phyloP scores from a whole-genome alignment of 495 filamentous ascomycete species.

The Echria macrotheca region DNA sequence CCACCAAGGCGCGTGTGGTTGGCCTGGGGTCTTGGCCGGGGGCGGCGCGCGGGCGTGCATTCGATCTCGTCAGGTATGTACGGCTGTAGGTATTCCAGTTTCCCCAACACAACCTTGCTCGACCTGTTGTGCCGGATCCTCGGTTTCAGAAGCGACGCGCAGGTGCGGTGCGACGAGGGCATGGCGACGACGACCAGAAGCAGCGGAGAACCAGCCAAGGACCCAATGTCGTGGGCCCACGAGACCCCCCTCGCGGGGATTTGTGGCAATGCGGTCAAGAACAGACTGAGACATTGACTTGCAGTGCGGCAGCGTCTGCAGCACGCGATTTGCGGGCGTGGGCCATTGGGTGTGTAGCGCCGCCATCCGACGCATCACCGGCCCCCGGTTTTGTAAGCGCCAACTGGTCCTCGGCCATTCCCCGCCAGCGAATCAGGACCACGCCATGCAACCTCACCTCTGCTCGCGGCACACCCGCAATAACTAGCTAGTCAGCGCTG shows the following conservation, averaged over 20 bases:
- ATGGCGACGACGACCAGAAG: too few species aligned
- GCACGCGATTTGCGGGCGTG: slow-evolving; percentile 39
- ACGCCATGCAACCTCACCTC: slow-evolving; percentile 29
- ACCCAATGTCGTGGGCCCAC: slow-evolving; percentile 40
- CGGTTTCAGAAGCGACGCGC: too few species aligned
- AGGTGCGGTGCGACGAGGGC: too few species aligned
- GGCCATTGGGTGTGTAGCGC: slow-evolving; percentile 36
- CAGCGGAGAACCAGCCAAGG: too few species aligned
- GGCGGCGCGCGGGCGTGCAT: neutral
- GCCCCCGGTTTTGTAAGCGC: slow-evolving; percentile 46
- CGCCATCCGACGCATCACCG: slow-evolving; percentile 41
- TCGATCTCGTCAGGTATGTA: neutral
- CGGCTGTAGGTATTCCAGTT: neutral
- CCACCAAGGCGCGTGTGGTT: slow-evolving; percentile 7
- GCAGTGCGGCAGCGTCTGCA: slow-evolving; percentile 38
- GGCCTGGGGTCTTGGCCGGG: too few species aligned
- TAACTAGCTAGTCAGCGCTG: neutral
- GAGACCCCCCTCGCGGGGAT: slow-evolving; percentile 37
- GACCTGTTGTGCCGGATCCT: neutral
- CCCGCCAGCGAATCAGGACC: slow-evolving; percentile 43
- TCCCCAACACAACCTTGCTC: neutral
- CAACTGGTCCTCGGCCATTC: slow-evolving; percentile 40
- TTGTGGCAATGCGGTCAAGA: slow-evolving; percentile 44
- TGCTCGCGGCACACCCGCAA: slow-evolving; percentile 19
- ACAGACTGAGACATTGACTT: slow-evolving; percentile 45